Conservation (phyloP, 2,329 filamentous ascomycete species). For the Colletotrichum sp. region DNA sequence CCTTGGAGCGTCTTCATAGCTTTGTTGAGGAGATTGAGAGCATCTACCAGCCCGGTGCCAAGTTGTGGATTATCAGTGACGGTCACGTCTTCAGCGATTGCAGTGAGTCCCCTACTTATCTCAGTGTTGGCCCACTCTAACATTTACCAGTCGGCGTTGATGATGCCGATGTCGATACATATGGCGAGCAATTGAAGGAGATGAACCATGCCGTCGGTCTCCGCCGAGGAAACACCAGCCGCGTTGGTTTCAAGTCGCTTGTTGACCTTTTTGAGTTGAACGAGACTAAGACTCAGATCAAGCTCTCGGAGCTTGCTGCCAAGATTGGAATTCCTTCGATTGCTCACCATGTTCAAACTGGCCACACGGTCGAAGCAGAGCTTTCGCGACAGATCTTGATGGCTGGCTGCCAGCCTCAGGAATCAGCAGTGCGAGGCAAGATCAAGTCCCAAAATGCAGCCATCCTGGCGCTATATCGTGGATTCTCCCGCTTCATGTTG, state of each 20-base stretch:
- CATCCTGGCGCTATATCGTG: slow-evolving; percentile 57
- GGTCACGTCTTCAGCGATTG: slow-evolving; percentile 47
- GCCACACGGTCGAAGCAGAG: slow-evolving; percentile 30
- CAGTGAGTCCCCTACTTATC: slow-evolving; percentile 24
- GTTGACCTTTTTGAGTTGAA: slow-evolving; percentile 36
- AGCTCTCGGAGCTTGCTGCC: not conserved
- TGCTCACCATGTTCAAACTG: slow-evolving; percentile 34
- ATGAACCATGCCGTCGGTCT: slow-evolving; percentile 35
- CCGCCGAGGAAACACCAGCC: slow-evolving; percentile 25
- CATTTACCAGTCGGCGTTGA: slow-evolving; percentile 41
- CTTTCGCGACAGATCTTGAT: slow-evolving; percentile 35
- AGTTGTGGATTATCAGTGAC: slow-evolving; percentile 42
- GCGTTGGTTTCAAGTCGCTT: slow-evolving; percentile 32
- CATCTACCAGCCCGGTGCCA: slow-evolving; percentile 36
- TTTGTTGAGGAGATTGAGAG: slow-evolving; percentile 33
- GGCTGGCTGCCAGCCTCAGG: slow-evolving; percentile 38
- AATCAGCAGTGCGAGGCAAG: slow-evolving; percentile 26
- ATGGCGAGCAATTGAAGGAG: slow-evolving; percentile 38
- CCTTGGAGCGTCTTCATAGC: slow-evolving; percentile 31
- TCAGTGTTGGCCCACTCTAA: too few relatives aligned
- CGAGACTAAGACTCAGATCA: slow-evolving; percentile 32
- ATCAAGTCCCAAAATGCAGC: slow-evolving; percentile 33
- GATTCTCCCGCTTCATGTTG: slow-evolving; percentile 64
- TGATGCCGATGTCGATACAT: slow-evolving; percentile 43
- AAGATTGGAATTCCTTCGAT: slow-evolving; percentile 34